phyloP scores from a whole-genome alignment of 768 basidiomycete genomes.

The Kwoniella heveanensis region DNA sequence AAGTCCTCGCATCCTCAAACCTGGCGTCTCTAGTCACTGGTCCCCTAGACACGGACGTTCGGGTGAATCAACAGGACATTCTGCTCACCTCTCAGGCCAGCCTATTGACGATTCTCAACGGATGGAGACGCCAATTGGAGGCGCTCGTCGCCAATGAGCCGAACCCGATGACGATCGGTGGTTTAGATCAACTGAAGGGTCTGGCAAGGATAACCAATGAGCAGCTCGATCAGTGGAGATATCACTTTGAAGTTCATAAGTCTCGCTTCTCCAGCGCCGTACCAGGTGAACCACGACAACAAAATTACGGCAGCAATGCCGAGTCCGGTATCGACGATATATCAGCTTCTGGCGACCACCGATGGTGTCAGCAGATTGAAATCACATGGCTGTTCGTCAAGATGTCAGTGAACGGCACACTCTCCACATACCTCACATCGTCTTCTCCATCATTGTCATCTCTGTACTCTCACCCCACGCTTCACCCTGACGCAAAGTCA shows the following conservation, averaged over 20 bases:
- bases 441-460: neutral
- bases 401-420: conserved; percentile 13
- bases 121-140: neutral
- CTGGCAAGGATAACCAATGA: neutral
- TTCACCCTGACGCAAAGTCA: neutral
- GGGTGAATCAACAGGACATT: conserved; percentile 2
- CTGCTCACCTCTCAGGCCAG: conserved; percentile 18
- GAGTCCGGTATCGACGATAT: too few relatives aligned
- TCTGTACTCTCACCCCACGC: neutral
- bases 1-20: conserved; percentile 14
- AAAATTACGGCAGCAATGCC: neutral
- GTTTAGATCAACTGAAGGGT: neutral
- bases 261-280: neutral
- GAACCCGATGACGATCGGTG: neutral
- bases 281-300: neutral
- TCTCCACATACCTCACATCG: conserved; percentile 14
- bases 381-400: conserved; percentile 17
- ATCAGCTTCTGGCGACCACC: too few relatives aligned
- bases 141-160: neutral
- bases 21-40: neutral
- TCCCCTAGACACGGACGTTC: neutral
- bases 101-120: conserved; percentile 11
- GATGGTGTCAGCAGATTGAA: conserved; percentile 10
- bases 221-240: conserved; percentile 7
- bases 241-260: neutral